Percentiles rank a stretch among this genome's conserved stretches.
Conservation (phyloP, 1,284 basidiomycete species). For the Papiliotrema laurentii region DNA sequence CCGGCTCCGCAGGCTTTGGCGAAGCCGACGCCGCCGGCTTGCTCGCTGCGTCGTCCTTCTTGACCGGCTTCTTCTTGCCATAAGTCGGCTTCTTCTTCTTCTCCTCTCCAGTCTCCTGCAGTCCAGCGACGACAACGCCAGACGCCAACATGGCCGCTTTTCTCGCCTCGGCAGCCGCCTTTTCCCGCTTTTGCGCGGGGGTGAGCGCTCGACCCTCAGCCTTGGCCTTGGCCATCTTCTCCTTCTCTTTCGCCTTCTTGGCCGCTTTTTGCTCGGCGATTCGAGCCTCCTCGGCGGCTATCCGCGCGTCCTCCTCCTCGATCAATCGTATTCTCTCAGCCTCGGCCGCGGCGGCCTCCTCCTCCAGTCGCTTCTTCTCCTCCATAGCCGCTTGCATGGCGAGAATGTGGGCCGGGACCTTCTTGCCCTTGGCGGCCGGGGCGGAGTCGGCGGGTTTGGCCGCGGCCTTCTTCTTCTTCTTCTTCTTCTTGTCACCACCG, state of each 20-base stretch:
- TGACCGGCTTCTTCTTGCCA: constrained; percentile 69
- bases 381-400: constrained; percentile 75
- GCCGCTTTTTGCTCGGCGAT: constrained; percentile 79
- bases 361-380: constrained; percentile 79
- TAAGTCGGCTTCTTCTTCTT: constrained; percentile 57
- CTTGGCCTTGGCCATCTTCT: constrained; percentile 63
- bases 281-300: constrained; percentile 68
- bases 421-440: constrained; percentile 53
- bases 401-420: constrained; percentile 65
- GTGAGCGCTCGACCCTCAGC: constrained; percentile 88
- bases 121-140: constrained; percentile 78
- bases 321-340: constrained; percentile 64
- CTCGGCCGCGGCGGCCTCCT: constrained; percentile 67
- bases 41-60: constrained; percentile 5
- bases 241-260: constrained; percentile 88
- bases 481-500: constrained; percentile 58
- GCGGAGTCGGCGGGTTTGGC: constrained; percentile 64
- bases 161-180: constrained; percentile 82
- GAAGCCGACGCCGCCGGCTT: neutral
- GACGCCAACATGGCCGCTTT: constrained; percentile 85
- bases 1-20: constrained; percentile 1
- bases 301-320: constrained; percentile 75
- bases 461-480: constrained; percentile 83
- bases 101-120: constrained; percentile 54
- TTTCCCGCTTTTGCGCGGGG: constrained; percentile 94